Base-by-base conservation (phyloP, 306 rosid genomes). In the Dalbergia cultrata region DNA sequence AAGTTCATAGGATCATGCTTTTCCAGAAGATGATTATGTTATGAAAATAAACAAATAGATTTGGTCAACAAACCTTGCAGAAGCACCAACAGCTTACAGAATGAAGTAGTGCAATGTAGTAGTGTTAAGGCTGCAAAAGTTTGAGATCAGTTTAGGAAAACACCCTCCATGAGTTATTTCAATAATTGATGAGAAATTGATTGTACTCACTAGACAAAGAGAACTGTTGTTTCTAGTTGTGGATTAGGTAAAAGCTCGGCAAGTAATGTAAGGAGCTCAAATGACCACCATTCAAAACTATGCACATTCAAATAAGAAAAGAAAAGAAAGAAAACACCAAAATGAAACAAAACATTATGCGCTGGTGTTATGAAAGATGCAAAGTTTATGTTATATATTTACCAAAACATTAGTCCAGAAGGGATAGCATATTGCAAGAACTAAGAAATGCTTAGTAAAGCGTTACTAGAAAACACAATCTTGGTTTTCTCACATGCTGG, bases 241-340 rank as follows among this genome's bases (percentile, higher is more conserved):
- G 97, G 83, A 80, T 87, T 84, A 49, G 95, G 90, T 19, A 92
- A 47, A 58, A 87, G 76, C 13, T 95, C 95, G 3, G 91, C 90
- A 13, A 92, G 85, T 13, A 90, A 67, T 21, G 83, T 60, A 37
- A 92, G 87, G 12, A 92, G 70, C 81, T 92, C 97, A 74, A 77
- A 92, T 16, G 97, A 85, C 93, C 92, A 87, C 92, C 89, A 87
- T 76, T 92, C 93, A 67, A 92, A 84, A 76, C 97, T 92, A 34
- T 5, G 13, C 72, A 76, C 22, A 76, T 67, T 39, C 56, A 37
- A 58, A 72, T 16, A 54, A 57, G 39, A 76, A 54, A 41, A 53
- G 19, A 67, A 34, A 74, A 26, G 4, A 26, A 26, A 77, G 9
- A 49, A 17, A 62, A n/a, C 7, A 77, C 17, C 14, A 19, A 58